Base-by-base conservation (phyloP, 805 yeast genomes). In the Vanderwaltozyma tropicalis region DNA sequence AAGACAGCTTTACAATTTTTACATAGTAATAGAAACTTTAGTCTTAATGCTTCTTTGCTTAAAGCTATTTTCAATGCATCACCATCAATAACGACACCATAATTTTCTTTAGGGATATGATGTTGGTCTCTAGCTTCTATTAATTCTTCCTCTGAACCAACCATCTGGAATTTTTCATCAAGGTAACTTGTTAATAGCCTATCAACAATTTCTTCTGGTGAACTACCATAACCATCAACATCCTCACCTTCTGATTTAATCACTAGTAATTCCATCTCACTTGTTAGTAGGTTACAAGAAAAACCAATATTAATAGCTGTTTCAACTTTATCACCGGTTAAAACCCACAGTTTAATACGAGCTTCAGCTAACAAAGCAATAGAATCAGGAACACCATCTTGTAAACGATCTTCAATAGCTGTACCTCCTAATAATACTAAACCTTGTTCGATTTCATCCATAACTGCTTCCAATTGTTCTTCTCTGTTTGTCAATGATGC, bases 241-340 rank as follows among this genome's bases (percentile, higher is more conserved):
- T 75, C 79, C 3, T 68, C 71, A 43, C 78, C 80, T 17, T 69
- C 63, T 22, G 56, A 45, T 35, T 57, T 59, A 36, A 82, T 60
- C 10, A 83, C 76, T 36, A 83, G 57, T 19, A 83, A 61, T 48
- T 83, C 80, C 94, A 83, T 82, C 33, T 80, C 83, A 45, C 71
- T 79, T 38, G 78, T 80, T 39, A 83, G 64, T 39, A 83, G 63
- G 50, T 83, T 83, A 70, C 94, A 83, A 2, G 88, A 80, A 53
- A 83, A 83, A 3, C 92, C 94, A 65, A 83, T 83, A 51, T 83
- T 83, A 48, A 83, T 82, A 11, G 92, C 94, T 24, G 94, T 83
- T 59, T 83, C 94, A n/a, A 83, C 84, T 58, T 80, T 82, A 58
- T 83, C 94, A 62, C 94, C 94, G 3, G 94, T 83, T 34, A 83